phyloP scores from a whole-genome alignment of 192 early-diverging fungal species.

The Haplosporangium gracile region DNA sequence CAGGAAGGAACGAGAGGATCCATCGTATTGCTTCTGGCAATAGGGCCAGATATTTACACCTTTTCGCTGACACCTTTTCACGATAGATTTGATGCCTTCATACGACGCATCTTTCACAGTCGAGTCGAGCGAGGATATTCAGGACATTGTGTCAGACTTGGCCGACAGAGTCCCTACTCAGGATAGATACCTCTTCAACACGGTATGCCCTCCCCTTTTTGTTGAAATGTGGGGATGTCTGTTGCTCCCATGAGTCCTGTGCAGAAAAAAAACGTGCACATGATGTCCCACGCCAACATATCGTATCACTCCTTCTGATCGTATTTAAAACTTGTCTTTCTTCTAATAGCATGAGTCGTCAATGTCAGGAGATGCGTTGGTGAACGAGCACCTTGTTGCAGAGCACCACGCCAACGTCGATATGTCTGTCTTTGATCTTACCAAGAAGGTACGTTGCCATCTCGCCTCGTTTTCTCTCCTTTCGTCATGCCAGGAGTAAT shows the following conservation, averaged over 20 bases:
- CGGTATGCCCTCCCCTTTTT: constrained; percentile 19
- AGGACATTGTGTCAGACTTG: constrained; percentile 46
- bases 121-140: constrained; percentile 30
- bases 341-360: constrained; percentile 41
- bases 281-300: constrained; percentile 19
- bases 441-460: constrained; percentile 26
- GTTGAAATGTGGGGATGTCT: background rate
- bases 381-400: constrained; percentile 48
- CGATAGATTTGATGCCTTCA: constrained; percentile 39
- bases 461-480: background rate
- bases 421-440: constrained; percentile 46
- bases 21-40: background rate
- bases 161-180: constrained; percentile 28
- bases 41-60: background rate
- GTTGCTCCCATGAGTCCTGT: background rate
- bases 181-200: constrained; percentile 49
- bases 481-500: background rate
- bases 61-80: background rate
- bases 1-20: background rate
- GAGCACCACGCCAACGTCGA: constrained; percentile 52
- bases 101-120: constrained; percentile 38
- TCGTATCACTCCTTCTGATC: background rate
- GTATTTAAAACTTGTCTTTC: background rate
- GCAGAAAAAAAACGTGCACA: constrained; percentile 10
- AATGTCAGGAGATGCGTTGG: constrained; percentile 48